Evolutionary conservation across 2,329 filamentous ascomycete genomes (phyloP).

Genomic region (Akanthomyces lecanii): DNA sequence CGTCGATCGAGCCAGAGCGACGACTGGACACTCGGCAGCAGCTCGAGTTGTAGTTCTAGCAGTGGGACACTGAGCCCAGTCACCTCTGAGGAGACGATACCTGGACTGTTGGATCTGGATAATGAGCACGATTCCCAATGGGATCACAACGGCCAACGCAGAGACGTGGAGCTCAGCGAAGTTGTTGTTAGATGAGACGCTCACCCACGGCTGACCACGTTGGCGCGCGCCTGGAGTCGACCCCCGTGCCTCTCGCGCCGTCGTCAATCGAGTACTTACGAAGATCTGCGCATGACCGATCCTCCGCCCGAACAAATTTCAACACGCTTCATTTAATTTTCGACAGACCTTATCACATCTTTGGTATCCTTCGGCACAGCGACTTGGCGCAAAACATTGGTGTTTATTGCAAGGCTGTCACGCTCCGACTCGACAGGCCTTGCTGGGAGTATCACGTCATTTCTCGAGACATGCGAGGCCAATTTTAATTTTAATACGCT

Average conservation of each 20-base stretch:
- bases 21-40: constrained; percentile 86
- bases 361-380: constrained; percentile 40
- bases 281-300: constrained; percentile 2
- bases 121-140: constrained; percentile 37
- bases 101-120: constrained; percentile 33
- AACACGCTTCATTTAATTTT: constrained; percentile 29
- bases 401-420: constrained; percentile 9
- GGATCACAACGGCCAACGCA: constrained; percentile 33
- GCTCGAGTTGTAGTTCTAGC: constrained; percentile 56
- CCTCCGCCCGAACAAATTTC: constrained; percentile 25
- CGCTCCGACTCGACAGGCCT: background rate
- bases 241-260: background rate
- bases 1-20: constrained; percentile 60
- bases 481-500: constrained; percentile 16
- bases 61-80: constrained; percentile 49
- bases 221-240: background rate
- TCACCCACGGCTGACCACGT: background rate
- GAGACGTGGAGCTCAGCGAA: constrained; percentile 43
- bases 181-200: constrained; percentile 34
- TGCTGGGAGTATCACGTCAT: constrained; percentile 8
- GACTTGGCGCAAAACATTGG: constrained; percentile 34
- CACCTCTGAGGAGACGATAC: constrained; percentile 40
- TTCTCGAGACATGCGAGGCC: constrained; percentile 4
- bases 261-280: background rate
- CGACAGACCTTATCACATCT: constrained; percentile 32